Evolutionary conservation across 2,329 filamentous ascomycete genomes (phyloP), one percentile per base, ranked within the genome.

Genomic region (Metarhizium humberi): DNA sequence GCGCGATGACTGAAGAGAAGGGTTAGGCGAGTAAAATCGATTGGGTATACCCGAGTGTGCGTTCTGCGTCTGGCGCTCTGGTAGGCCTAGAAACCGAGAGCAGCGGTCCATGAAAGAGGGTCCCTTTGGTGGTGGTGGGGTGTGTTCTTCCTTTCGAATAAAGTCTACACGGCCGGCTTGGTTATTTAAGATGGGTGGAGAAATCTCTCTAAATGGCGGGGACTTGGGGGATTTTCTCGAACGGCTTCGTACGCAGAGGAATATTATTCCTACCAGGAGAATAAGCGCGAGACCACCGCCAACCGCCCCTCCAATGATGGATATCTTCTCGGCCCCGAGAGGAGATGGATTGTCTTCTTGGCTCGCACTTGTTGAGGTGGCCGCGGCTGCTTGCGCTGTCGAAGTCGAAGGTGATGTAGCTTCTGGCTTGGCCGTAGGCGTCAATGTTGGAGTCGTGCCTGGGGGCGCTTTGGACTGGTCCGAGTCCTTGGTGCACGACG

Each of bases 401-500:
- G 47, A 14, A 3, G 38, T 43, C 25, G 32, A 13, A 14, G 38
- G 59, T 6, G 66, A 63, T 11, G 61, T 59, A 4, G 67, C 56
- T 1, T 60, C 53, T 2, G 65, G 60, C 8, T 5, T 30, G 11
- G 20, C 6, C 14, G 25, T 30, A 4, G 45, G 10, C 18, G 45
- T 29, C 20, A 16, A 4, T 4, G 45, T 48, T 30, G 45, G 6
- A 10, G 58, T 62, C 10, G 55, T 59, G 25, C 60, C 65, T 54
- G 67, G 71, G 25, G 73, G 73, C 43, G 61, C n/a, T 36, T 66
- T 59, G 8, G 69, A 67, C 63, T 86, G 79, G 62, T 86, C 76
- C 16, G 70, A 58, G 58, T 83, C 68, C 61, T 71, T 74, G 11
- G 74, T 66, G 62, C 87, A 90, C 58, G 72, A 56, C 51, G 69